These are phyloP conservation scores for Pseudogymnoascus sp. DNA, from an alignment of 2,329 filamentous ascomycete genomes.

Conservation along the genomic window DNA sequence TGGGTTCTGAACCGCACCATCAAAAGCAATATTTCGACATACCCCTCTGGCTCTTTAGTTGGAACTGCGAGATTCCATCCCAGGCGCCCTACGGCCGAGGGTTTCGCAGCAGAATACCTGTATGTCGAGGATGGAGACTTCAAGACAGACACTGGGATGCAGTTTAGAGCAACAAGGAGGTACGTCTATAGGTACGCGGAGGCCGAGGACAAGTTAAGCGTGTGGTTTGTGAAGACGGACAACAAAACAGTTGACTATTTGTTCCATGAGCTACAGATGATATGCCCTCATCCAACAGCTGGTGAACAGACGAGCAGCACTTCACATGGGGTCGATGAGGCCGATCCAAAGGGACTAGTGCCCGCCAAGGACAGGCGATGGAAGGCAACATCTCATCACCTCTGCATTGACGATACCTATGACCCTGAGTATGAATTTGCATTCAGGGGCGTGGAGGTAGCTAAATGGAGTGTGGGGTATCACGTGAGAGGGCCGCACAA, in stretches of 20 bases:
- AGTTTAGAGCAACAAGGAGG: slow-evolving; percentile 43
- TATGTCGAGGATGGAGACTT: slow-evolving; percentile 63
- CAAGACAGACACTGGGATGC: slow-evolving; percentile 46
- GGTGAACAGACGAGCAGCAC: background rate
- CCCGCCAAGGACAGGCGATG: slow-evolving; percentile 30
- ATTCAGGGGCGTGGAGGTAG: slow-evolving; percentile 49
- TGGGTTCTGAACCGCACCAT: slow-evolving; percentile 58
- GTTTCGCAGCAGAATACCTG: slow-evolving; percentile 47
- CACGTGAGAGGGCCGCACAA: slow-evolving; percentile 64
- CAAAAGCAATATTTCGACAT: slow-evolving; percentile 43
- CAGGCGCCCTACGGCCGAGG: slow-evolving; percentile 44
- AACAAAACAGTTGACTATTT: slow-evolving; percentile 58
- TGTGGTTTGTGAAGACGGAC: slow-evolving; percentile 66
- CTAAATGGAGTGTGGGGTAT: slow-evolving; percentile 53
- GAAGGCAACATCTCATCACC: slow-evolving; percentile 57
- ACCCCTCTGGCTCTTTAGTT: slow-evolving; percentile 56
- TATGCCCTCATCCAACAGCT: slow-evolving; percentile 27
- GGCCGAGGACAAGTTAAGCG: slow-evolving; percentile 49
- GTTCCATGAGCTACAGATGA: slow-evolving; percentile 66
- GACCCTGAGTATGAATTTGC: slow-evolving; percentile 61
- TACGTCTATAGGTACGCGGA: slow-evolving; percentile 69
- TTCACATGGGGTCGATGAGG: background rate
- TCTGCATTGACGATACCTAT: slow-evolving; percentile 66
- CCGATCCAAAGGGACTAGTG: background rate
- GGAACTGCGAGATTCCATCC: slow-evolving; percentile 60